These are phyloP conservation scores for Trebouxia sp. DNA, from an alignment of 139 green algal species.

Conservation along the genomic window DNA sequence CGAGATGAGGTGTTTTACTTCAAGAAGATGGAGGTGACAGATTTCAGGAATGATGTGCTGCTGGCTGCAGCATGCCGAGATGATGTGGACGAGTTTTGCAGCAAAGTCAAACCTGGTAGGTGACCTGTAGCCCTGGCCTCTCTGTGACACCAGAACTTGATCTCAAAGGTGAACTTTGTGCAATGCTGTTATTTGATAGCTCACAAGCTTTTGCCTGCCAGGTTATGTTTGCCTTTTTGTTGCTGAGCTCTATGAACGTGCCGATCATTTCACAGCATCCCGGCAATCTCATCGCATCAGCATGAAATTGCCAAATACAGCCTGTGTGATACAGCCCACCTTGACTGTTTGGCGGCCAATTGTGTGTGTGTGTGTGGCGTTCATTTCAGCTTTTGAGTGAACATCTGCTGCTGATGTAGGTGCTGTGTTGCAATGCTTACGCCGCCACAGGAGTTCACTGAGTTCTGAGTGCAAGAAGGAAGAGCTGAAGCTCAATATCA, in stretches of 20 bases:
- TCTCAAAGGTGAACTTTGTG: too few relatives aligned
- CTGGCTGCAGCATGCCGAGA: slow-evolving; percentile 68
- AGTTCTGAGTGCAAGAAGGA: slow-evolving; percentile 65
- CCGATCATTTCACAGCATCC: too few relatives aligned
- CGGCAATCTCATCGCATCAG: too few relatives aligned
- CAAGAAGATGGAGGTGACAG: slow-evolving; percentile 79
- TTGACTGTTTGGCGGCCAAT: too few relatives aligned
- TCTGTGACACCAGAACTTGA: background rate
- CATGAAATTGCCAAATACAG: too few relatives aligned
- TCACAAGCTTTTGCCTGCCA: too few relatives aligned
- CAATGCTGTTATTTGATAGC: too few relatives aligned
- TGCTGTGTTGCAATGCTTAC: slow-evolving; percentile 80
- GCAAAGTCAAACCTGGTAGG: slow-evolving; percentile 57
- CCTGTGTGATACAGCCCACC: too few relatives aligned
- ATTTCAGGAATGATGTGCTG: slow-evolving; percentile 75
- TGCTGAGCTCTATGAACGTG: background rate
- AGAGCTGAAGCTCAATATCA: slow-evolving; percentile 74
- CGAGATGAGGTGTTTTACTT: slow-evolving; percentile 82
- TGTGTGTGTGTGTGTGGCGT: too few relatives aligned
- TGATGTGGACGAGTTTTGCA: slow-evolving; percentile 77
- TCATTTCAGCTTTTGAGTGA: too few relatives aligned
- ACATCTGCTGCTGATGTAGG: slow-evolving; percentile 50
- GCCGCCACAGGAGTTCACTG: slow-evolving; percentile 64
- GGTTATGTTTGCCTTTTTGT: background rate
- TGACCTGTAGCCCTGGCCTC: too few relatives aligned